These are phyloP conservation scores for Peronospora destructor DNA, from an alignment of 352 stramenopile species.

Conservation along the genomic window DNA sequence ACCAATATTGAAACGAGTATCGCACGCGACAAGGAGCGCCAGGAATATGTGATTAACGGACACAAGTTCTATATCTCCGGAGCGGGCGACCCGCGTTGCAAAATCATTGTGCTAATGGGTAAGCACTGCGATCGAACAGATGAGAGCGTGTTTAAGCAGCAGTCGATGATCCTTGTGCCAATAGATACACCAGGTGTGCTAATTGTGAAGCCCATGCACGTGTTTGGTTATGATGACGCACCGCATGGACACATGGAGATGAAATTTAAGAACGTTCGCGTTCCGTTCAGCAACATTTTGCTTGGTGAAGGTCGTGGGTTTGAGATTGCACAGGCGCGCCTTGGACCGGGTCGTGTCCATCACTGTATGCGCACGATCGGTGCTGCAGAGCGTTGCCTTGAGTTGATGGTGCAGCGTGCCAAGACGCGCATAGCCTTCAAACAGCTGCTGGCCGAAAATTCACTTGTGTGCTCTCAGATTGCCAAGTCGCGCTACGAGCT, in stretches of 20 bases:
- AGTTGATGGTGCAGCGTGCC: conserved; percentile 82
- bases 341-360: conserved; percentile 95
- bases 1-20: conserved; percentile 92
- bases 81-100: conserved; percentile 92
- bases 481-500: conserved; percentile 77
- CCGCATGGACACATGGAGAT: conserved; percentile 93
- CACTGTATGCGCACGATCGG: conserved; percentile 97
- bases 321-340: conserved; percentile 86
- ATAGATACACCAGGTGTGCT: conserved; percentile 88
- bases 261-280: conserved; percentile 90
- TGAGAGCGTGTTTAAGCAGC: conserved; percentile 51
- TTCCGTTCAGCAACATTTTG: conserved; percentile 87
- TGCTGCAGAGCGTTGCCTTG: conserved; percentile 78
- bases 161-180: conserved; percentile 90
- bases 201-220: conserved; percentile 80
- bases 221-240: conserved; percentile 97
- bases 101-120: conserved; percentile 83
- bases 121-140: conserved; percentile 39
- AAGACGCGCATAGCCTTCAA: conserved; percentile 92
- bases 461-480: conserved; percentile 76
- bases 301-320: conserved; percentile 81
- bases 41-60: conserved; percentile 91
- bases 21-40: conserved; percentile 47
- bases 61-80: conserved; percentile 96
- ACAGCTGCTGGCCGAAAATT: conserved; percentile 86